Evolutionary conservation across 106 monocot species (phyloP), one percentile per base, ranked within the genome.

Genomic region (Dendrobium officinale): DNA sequence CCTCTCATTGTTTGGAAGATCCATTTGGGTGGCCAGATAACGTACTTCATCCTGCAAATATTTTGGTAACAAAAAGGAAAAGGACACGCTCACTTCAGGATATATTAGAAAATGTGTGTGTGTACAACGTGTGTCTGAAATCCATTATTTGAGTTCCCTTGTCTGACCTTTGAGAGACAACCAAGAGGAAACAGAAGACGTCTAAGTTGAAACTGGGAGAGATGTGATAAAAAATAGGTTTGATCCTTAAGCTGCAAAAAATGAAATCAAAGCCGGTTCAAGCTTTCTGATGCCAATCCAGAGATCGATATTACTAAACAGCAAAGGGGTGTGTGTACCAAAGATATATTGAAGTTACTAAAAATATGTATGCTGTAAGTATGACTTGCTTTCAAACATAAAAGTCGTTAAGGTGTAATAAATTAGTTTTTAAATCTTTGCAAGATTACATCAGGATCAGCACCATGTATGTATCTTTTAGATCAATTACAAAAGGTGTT

Each of bases 141-240:
- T 24, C 22, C 37, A 10, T 75, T 18, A 79, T 5, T 19, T 42
- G 29, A 18, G 61, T 55, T 40, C 18, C 31, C 55, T 56, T 47
- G 4, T 27, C 82, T 55, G 51, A 94, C 98, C 93, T 99, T 99
- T 89, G 81, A 66, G 6, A 99, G 83, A 77, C 95, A 87, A 9
- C 99, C 99, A 58, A 99, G 93, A 79, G 95, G 99, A 51, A 99
- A 99, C 67, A 99, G 87, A 83, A 99, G 95, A 61, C 90, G 86
- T 81, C 72, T 84, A 73, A 99, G 91, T 78, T 99, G 99, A 72
- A 68, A 75, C 45, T 95, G 99, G 18, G 95, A 99, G 61, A 99
- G 51, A 90, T 99, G 99, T 24, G 99, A 99, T 41, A 99, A 90
- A 68, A 99, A 99, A 89, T 99, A 95, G 2, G 99, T 99, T 85